Conservation (phyloP, 495 filamentous ascomycete species). For the Neurospora sp. region DNA sequence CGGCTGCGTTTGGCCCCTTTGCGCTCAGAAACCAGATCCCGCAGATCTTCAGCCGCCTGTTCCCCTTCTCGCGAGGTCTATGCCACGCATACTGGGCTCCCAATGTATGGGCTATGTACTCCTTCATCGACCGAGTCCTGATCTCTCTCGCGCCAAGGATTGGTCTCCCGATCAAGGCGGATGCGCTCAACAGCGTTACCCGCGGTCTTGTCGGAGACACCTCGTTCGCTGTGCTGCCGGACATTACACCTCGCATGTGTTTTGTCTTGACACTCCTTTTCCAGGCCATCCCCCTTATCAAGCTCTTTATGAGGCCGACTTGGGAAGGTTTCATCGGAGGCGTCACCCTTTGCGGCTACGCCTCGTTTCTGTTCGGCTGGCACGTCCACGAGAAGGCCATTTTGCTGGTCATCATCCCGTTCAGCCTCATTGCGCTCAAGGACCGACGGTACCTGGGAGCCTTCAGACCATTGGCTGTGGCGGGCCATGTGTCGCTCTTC, state of each 20-base stretch:
- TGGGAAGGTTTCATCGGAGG: conserved; percentile 85
- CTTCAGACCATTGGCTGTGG: conserved; percentile 83
- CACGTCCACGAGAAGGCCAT: conserved; percentile 98
- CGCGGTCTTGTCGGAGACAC: conserved; percentile 92
- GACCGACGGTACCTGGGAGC: conserved; percentile 87
- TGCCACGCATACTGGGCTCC: conserved; percentile 99
- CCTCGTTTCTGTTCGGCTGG: conserved; percentile 96
- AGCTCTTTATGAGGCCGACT: conserved; percentile 69
- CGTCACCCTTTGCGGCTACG: conserved; percentile 89
- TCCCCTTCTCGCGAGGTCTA: conserved; percentile 86
- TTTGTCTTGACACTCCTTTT: conserved; percentile 77
- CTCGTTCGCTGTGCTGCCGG: conserved; percentile 83
- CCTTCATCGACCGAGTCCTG: conserved; percentile 72
- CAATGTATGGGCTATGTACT: conserved; percentile 96
- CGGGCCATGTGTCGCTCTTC: conserved; percentile 91
- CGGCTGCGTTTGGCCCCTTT: conserved; percentile 83
- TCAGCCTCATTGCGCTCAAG: conserved; percentile 85
- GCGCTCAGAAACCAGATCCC: conserved; percentile 72
- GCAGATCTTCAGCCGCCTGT: conserved; percentile 77
- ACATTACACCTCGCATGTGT: conserved; percentile 68
- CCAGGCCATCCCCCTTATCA: conserved; percentile 70
- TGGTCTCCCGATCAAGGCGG: conserved; percentile 57
- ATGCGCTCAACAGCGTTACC: conserved; percentile 79
- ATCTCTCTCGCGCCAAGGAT: conserved; percentile 77
- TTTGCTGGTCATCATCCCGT: conserved; percentile 87